phyloP scores from a whole-genome alignment of 306 rosid species.

The Oemleria cerasiformis region DNA sequence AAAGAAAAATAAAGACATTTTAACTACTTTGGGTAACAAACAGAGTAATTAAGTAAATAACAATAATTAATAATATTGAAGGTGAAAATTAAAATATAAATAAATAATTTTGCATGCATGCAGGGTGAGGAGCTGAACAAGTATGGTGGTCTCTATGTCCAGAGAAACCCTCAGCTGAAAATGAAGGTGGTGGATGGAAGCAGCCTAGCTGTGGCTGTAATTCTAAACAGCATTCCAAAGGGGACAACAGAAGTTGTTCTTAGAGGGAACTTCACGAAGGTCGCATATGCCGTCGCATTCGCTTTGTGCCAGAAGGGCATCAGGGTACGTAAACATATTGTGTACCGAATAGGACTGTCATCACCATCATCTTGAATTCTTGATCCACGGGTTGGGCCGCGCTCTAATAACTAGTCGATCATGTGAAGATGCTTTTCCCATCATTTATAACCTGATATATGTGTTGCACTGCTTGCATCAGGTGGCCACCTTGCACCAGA shows the following conservation, averaged over 20 bases:
- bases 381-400: too few relatives aligned
- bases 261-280: conserved; percentile 55
- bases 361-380: background rate
- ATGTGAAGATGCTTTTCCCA: background rate
- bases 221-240: conserved; percentile 51
- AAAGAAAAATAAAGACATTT: too few relatives aligned
- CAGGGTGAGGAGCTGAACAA: conserved; percentile 58
- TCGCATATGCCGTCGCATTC: conserved; percentile 50
- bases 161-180: conserved; percentile 41
- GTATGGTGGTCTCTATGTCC: conserved; percentile 48
- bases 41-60: background rate
- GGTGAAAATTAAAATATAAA: too few relatives aligned
- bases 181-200: conserved; percentile 70
- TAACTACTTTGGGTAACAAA: too few relatives aligned
- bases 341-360: background rate
- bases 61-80: background rate
- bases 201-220: conserved; percentile 48
- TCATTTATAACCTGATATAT: background rate
- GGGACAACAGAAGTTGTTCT: conserved; percentile 53
- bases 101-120: background rate
- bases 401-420: background rate
- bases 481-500: conserved; percentile 23
- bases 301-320: conserved; percentile 44
- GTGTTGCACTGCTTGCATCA: background rate
- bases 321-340: conserved; percentile 29